Evolutionary conservation across 2,329 filamentous ascomycete species (phyloP), one percentile per base, ranked within the genome.

Genomic region (Incumbomyces lentus): DNA sequence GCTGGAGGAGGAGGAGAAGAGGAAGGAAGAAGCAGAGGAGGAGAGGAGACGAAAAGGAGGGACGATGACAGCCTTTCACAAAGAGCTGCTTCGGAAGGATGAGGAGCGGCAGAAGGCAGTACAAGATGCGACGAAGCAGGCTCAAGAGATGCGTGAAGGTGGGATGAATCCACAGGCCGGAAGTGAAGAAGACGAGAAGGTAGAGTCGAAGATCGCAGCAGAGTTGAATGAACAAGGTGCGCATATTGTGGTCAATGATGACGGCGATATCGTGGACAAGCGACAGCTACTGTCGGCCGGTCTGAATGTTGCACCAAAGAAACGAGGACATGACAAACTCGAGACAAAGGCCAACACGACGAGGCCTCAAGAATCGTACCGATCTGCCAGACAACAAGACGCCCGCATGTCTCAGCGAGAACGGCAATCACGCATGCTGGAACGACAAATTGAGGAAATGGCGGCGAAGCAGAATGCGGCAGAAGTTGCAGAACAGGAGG

Each of bases 211-310:
- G 49, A 58, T 75, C n/a, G 75, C 75, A 1, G 71, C 69, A 18
- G 75, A 80, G 48, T 58, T 79, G 33, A 73, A 72, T 44, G 67
- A 68, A 8, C 57, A 57, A 6, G 68, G 68, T 16, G 76, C 75
- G 19, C 68, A 71, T 29, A 68, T 82, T 36, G 66, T 72, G 10
- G 56, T 81, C 51, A 81, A 81, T 52, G 79, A 82, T 32, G 79
- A 82, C 35, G 79, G 79, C 2, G 72, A 81, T 52, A 70, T 82
- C 7, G 73, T 77, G 26, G 79, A 82, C 55, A 81, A 81, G 61
- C 68, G 78, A 6, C 76, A 82, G 55, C 62, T 82, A 2, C 69
- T 82, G 7, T 68, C 68, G 26, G 79, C 78, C 2, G 79, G 79
- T 16, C 61, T 82, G 40, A 82, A 82, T 54, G 69, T 81, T 32